Conservation (phyloP, 164 flowering plant species). For the Magnolia sinica region DNA sequence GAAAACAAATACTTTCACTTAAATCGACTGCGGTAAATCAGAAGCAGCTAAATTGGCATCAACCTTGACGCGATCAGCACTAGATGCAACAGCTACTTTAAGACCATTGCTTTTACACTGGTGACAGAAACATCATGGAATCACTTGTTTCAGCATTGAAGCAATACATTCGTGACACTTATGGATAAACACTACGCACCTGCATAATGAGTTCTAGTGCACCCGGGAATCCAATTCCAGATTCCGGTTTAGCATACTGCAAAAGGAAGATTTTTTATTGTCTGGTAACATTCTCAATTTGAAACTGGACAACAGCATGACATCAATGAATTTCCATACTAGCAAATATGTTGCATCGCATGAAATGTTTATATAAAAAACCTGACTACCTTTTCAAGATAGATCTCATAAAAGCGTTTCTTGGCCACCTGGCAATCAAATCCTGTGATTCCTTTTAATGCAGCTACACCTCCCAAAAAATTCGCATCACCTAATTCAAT, state of each 20-base stretch:
- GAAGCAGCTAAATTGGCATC: slow-evolving; percentile 94
- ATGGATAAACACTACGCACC: slow-evolving; percentile 34
- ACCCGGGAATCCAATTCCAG: slow-evolving; percentile 97
- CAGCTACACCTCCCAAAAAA: slow-evolving; percentile 95
- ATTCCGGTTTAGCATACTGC: slow-evolving; percentile 90
- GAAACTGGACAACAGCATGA: background rate
- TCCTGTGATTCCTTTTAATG: slow-evolving; percentile 67
- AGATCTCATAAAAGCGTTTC: slow-evolving; percentile 89
- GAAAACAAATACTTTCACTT: slow-evolving; percentile 25
- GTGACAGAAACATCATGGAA: slow-evolving; percentile 9
- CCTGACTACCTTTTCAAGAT: slow-evolving; percentile 67
- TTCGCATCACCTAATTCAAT: slow-evolving; percentile 77
- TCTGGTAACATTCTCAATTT: slow-evolving; percentile 2
- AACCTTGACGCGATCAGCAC: slow-evolving; percentile 97
- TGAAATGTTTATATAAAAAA: background rate
- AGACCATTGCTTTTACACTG: slow-evolving; percentile 91
- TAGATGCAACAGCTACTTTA: slow-evolving; percentile 98
- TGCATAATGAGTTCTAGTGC: slow-evolving; percentile 81
- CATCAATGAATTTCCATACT: background rate
- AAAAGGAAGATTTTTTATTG: background rate
- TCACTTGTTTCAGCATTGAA: slow-evolving; percentile 8
- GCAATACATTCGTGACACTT: background rate
- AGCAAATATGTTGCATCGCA: background rate
- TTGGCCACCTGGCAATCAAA: slow-evolving; percentile 72
- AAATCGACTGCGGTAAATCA: slow-evolving; percentile 76